Conservation (phyloP, 352 stramenopile genomes). For the Phytophthora pluvialis region DNA sequence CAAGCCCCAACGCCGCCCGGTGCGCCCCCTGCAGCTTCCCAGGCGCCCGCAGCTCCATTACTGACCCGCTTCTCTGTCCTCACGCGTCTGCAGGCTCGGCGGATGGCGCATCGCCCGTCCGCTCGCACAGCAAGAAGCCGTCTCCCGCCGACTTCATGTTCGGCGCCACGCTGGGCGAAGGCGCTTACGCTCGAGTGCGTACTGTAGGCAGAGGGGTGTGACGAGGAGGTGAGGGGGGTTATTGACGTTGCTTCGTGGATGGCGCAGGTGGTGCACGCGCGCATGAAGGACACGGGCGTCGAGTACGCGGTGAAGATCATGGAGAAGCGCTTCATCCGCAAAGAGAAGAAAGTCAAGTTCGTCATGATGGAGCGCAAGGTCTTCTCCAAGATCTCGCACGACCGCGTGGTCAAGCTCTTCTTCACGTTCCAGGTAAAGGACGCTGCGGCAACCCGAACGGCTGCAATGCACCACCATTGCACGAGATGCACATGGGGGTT, state of each 20-base stretch:
- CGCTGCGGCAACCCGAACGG: background rate
- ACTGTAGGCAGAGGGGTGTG: background rate
- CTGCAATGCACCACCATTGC: slow-evolving; percentile 7
- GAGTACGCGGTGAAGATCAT: slow-evolving; percentile 94
- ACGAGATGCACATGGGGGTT: background rate
- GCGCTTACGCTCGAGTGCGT: slow-evolving; percentile 82
- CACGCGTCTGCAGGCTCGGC: slow-evolving; percentile 34
- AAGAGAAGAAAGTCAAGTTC: slow-evolving; percentile 93
- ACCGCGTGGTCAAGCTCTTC: slow-evolving; percentile 91
- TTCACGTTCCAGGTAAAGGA: slow-evolving; percentile 87
- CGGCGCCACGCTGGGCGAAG: slow-evolving; percentile 86
- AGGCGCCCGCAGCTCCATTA: background rate
- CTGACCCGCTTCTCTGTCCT: slow-evolving; percentile 1
- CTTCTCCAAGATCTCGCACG: slow-evolving; percentile 89
- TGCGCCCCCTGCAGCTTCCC: slow-evolving; percentile 4
- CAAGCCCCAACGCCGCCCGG: slow-evolving; percentile 45
- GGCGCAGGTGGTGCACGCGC: slow-evolving; percentile 77
- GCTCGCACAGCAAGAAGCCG: slow-evolving; percentile 68
- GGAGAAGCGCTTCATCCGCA: slow-evolving; percentile 91
- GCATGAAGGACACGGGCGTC: slow-evolving; percentile 87
- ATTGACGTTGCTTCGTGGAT: slow-evolving; percentile 1
- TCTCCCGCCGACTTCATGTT: slow-evolving; percentile 92
- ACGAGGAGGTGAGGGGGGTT: background rate
- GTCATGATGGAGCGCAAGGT: slow-evolving; percentile 93
- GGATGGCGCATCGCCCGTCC: slow-evolving; percentile 45